These are phyloP conservation scores for Salvia rosmarinus DNA, from an alignment of 257 asterid genomes.

Conservation along the genomic window DNA sequence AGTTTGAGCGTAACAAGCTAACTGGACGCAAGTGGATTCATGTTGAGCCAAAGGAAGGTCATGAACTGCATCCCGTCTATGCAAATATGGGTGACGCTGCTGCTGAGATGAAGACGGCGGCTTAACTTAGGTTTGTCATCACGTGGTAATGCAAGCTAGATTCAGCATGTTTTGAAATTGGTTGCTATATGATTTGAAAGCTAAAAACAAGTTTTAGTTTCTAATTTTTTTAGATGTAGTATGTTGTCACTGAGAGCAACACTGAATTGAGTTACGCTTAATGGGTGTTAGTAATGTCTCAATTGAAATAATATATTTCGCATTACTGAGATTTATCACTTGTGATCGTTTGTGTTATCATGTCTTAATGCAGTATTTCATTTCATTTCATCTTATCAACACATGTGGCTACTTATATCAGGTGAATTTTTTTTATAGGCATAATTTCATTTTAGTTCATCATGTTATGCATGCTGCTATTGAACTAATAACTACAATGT, in stretches of 20 bases:
- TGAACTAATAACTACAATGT: slow-evolving; percentile 5
- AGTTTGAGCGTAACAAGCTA: slow-evolving; percentile 74
- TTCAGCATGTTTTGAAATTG: neutral
- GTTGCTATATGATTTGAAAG: slow-evolving; percentile 7
- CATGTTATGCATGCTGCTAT: neutral
- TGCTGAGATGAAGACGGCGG: slow-evolving; percentile 48
- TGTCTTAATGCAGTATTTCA: neutral
- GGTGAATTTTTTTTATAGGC: neutral
- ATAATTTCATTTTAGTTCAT: neutral
- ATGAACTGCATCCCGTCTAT: slow-evolving; percentile 71
- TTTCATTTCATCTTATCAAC: neutral
- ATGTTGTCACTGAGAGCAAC: slow-evolving; percentile 1
- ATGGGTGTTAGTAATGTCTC: neutral
- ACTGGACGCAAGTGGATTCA: slow-evolving; percentile 95
- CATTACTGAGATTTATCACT: neutral
- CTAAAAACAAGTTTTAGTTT: neutral
- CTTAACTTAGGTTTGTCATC: slow-evolving; percentile 35
- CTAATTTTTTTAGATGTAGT: neutral
- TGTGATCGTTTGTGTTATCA: neutral
- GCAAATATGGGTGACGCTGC: slow-evolving; percentile 36
- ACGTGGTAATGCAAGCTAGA: slow-evolving; percentile 9
- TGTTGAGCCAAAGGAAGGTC: slow-evolving; percentile 87
- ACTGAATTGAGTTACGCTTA: neutral
- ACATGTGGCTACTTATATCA: neutral
- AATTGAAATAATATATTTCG: slow-evolving; percentile 16